Evolutionary conservation across 2,329 filamentous ascomycete species (phyloP), one percentile per base, ranked within the genome.

Genomic region (Epichloe uncinata): DNA sequence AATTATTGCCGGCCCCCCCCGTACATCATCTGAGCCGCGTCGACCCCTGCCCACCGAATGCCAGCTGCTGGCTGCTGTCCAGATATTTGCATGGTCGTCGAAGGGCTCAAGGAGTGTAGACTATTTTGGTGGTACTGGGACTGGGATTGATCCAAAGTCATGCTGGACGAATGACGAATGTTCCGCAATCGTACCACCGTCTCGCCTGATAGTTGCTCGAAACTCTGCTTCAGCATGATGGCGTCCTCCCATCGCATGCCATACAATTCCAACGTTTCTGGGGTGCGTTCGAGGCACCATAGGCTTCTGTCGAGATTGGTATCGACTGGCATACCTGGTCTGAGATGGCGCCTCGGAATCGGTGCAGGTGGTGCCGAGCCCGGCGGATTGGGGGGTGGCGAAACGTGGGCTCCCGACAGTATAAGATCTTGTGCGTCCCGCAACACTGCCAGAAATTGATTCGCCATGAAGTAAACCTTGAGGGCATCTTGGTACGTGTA

Each of bases 401-500:
- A 67, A 2, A 76, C 67, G 0, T 66, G 66, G 2, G 69, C 61
- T 5, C 73, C 74, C 0, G 74, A 72, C 6, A 83, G 65, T 3
- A 83, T 69, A 53, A 77, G 64, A 42, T 82, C 75, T 48, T 75
- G 74, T 1, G 75, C 72, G 53, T 79, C 76, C 3, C 70, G 69
- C n/a, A 84, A 64, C 7, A 82, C 77, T 1, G 78, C 77, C 15
- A 81, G 65, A 51, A 84, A 76, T 57, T 84, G 81, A 52, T 73
- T 79, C 13, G 75, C 79, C 69, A 84, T 79, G 58, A 84, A 95
- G 60, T 87, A 93, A 1, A 87, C 82, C 48, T 90, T 81, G 60
- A 95, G 76, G 1, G 89, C 86, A 61, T 96, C 91, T 60, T 94
- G 84, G 58, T 90, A 95, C 1, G 87, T 91, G 59, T 93, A 79